phyloP scores from a whole-genome alignment of 1,284 basidiomycete genomes.

The Ceratorhiza oryzae-sativae region DNA sequence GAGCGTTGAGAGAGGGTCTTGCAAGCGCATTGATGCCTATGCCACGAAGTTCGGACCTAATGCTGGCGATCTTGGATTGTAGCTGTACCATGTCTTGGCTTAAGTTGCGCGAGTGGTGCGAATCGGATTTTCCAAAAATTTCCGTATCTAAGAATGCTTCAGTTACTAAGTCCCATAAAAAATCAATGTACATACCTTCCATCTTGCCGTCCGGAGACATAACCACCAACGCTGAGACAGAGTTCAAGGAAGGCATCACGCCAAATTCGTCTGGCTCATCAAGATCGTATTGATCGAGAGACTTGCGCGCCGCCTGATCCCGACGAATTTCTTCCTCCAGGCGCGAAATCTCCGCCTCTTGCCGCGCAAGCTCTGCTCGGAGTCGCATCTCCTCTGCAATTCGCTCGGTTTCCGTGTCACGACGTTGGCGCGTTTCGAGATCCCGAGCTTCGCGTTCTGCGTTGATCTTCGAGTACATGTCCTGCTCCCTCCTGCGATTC shows the following conservation, averaged over 20 bases:
- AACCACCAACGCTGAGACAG: constrained; percentile 27
- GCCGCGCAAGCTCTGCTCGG: constrained; percentile 33
- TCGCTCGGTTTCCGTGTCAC: constrained; percentile 44
- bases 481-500: constrained; percentile 54
- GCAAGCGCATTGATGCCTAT: constrained; percentile 66
- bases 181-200: constrained; percentile 15
- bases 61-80: constrained; percentile 51
- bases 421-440: constrained; percentile 29
- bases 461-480: constrained; percentile 49
- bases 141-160: constrained; percentile 53
- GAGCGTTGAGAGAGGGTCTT: constrained; percentile 52
- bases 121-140: constrained; percentile 61
- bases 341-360: constrained; percentile 35
- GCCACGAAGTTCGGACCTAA: constrained; percentile 67
- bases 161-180: constrained; percentile 37
- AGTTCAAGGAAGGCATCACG: constrained; percentile 21
- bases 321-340: constrained; percentile 43
- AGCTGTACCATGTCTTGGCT: constrained; percentile 48
- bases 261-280: constrained; percentile 43
- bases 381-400: constrained; percentile 37
- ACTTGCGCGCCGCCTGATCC: constrained; percentile 27
- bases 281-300: constrained; percentile 6
- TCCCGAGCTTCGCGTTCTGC: constrained; percentile 46
- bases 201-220: constrained; percentile 28
- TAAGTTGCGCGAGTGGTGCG: constrained; percentile 46